Percentiles rank a stretch among this genome's conserved stretches.
Conservation (phyloP, 208 protist species). For the Naegleria lovaniensis region DNA sequence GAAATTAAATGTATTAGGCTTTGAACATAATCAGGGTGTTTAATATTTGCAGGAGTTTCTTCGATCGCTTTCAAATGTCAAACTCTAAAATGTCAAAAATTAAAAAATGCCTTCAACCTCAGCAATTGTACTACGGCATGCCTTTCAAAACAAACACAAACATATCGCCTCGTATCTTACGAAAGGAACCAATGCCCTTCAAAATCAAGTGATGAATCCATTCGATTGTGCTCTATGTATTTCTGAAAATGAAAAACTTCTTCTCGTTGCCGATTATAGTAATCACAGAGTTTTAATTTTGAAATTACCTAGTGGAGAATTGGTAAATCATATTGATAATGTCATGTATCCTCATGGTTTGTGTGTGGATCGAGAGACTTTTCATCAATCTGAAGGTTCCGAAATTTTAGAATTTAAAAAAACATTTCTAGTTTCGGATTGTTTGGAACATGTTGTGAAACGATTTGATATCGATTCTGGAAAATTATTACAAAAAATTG, state of each 20-base stretch:
- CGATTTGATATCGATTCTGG: background rate
- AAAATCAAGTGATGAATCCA: background rate
- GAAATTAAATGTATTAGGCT: too few relatives aligned
- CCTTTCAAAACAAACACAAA: background rate
- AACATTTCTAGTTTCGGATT: background rate
- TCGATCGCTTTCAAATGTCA: background rate
- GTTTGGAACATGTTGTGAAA: background rate
- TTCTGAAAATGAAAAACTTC: background rate
- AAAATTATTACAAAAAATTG: background rate
- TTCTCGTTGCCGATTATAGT: background rate
- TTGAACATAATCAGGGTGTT: too few relatives aligned
- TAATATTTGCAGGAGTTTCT: too few relatives aligned
- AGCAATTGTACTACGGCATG: background rate
- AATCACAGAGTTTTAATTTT: background rate
- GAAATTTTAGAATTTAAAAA: background rate
- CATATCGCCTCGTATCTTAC: background rate
- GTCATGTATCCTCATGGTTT: background rate
- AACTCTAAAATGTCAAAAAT: too few relatives aligned
- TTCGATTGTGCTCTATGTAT: background rate
- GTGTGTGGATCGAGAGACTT: background rate
- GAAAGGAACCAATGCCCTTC: background rate
- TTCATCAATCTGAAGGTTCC: too few relatives aligned
- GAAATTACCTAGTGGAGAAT: background rate
- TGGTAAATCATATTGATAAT: background rate
- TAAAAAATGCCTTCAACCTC: background rate